phyloP scores from a whole-genome alignment of 495 filamentous ascomycete genomes.

The Tuber microsphaerosporum region DNA sequence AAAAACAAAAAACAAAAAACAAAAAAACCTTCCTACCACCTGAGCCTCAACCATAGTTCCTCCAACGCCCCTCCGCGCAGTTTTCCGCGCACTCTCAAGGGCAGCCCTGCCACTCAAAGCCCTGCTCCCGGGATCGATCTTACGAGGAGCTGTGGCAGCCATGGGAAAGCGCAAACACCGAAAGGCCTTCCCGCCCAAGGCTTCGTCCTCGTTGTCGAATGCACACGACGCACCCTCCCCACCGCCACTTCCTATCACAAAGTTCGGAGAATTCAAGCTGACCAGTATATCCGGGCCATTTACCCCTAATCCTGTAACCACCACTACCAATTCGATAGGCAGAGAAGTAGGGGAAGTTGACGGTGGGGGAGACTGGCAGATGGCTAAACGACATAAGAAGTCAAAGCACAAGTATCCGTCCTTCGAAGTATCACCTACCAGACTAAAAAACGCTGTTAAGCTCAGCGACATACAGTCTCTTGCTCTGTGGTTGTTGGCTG shows the following conservation, averaged over 20 bases:
- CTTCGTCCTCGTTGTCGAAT: not conserved
- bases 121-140: not conserved
- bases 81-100: not conserved
- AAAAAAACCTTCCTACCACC: not conserved
- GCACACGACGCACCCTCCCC: slow-evolving; percentile 1
- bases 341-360: not conserved
- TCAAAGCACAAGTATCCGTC: slow-evolving; percentile 59
- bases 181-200: slow-evolving; percentile 8
- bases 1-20: too few species aligned
- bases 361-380: slow-evolving; percentile 29
- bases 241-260: slow-evolving; percentile 19
- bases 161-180: slow-evolving; percentile 23
- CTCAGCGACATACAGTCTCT: slow-evolving; percentile 72
- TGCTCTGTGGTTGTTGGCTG: slow-evolving; percentile 80
- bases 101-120: not conserved
- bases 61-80: not conserved
- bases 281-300: slow-evolving; percentile 15
- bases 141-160: not conserved
- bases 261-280: slow-evolving; percentile 31
- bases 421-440: slow-evolving; percentile 59
- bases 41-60: not conserved
- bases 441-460: slow-evolving; percentile 65
- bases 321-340: not conserved
- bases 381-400: slow-evolving; percentile 33
- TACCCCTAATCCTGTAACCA: not conserved